Evolutionary conservation across 352 stramenopile species (phyloP), one percentile per base, ranked within the genome.

Genomic region (Hyaloperonospora brassicae): DNA sequence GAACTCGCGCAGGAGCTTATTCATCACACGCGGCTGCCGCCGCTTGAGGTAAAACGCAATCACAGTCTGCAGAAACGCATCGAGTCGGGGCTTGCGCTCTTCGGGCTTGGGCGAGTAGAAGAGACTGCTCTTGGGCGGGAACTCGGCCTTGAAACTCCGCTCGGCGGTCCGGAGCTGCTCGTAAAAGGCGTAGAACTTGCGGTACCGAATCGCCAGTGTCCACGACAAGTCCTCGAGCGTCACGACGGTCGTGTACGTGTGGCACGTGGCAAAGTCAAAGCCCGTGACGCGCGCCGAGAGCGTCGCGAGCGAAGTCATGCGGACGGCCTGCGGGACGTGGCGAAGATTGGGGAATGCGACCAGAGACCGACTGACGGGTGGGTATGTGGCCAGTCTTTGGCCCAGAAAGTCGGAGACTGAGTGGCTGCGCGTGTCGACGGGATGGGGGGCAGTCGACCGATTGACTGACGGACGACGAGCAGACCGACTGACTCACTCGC

Each of bases 71-170:
- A 89, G 46, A 51, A 89, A 89, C 42, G 70, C 73, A 39, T 86
- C 57, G 41, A 89, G 70, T 34, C 71, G 59, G 23, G 61, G 55
- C 44, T 83, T 55, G 41, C 79, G 76, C 21, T 86, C 59, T 44
- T 73, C 61, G 1, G 79, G 79, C 53, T 68, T 50, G 14, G 79
- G 73, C 39, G 69, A 70, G 61, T 66, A 86, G 62, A 86, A 89
- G 57, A 86, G 72, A 30, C 66, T 55, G 42, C 76, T 64, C 55
- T 86, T 86, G 56, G 72, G 70, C 22, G 79, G 79, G 56, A 89
- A 89, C 17, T 75, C 62, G 52, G 84, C 86, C 23, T 66, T 62
- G 47, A 87, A 86, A 13, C 42, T 43, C 13, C 50, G 50, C 31
- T 85, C 66, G 1, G 59, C 40, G n/a, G 61, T 44, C 9, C 52